These are phyloP conservation scores for Umbelopsis sp. DNA, from an alignment of 192 early-diverging fungal genomes.

Conservation along the genomic window DNA sequence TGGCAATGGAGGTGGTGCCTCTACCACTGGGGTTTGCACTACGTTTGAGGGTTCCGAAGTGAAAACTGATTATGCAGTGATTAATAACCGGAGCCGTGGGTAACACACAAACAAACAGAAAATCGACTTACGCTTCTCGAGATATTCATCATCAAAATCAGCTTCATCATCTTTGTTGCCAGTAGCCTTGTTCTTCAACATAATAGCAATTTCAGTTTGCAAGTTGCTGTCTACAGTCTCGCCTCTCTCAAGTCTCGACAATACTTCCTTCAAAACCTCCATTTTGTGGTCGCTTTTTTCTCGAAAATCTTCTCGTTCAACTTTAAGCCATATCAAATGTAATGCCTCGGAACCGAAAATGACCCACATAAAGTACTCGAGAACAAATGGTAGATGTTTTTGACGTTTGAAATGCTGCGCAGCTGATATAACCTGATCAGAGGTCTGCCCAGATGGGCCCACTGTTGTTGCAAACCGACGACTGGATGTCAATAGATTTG, in stretches of 20 bases:
- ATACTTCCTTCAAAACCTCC: slow-evolving; percentile 28
- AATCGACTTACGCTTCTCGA: slow-evolving; percentile 38
- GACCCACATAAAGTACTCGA: slow-evolving; percentile 45
- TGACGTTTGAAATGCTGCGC: slow-evolving; percentile 41
- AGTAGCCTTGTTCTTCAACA: slow-evolving; percentile 22
- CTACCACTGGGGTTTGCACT: neutral
- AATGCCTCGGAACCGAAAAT: slow-evolving; percentile 44
- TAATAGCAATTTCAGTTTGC: slow-evolving; percentile 29
- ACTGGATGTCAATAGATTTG: neutral
- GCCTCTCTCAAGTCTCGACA: slow-evolving; percentile 33
- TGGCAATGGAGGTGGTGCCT: neutral
- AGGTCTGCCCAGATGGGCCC: too few species aligned
- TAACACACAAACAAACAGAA: neutral
- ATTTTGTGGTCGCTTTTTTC: slow-evolving; percentile 32
- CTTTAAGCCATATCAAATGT: slow-evolving; percentile 45
- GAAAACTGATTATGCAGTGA: neutral
- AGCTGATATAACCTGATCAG: slow-evolving; percentile 12
- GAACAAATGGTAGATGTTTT: slow-evolving; percentile 36
- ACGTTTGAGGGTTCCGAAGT: neutral
- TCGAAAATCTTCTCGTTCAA: slow-evolving; percentile 38
- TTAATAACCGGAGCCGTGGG: neutral
- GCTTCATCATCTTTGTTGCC: neutral
- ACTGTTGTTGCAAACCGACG: neutral
- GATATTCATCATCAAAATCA: slow-evolving; percentile 39
- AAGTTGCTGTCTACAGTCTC: slow-evolving; percentile 21